Evolutionary conservation across 2,329 filamentous ascomycete species (phyloP), one percentile per base, ranked within the genome.

Genomic region (Aspergillus chevalieri): DNA sequence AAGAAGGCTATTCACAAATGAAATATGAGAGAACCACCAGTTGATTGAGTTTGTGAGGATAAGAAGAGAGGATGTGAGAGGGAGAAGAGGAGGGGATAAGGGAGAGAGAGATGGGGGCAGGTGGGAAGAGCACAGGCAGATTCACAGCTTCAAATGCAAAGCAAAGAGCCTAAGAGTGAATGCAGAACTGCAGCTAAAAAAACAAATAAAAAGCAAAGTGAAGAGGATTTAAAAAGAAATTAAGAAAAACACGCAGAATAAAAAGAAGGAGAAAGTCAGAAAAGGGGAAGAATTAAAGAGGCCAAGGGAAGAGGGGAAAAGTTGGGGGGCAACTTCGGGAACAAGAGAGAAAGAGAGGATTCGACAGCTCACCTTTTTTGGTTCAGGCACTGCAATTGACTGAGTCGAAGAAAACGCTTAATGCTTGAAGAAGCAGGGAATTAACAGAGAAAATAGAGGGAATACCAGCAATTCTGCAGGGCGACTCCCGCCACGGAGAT

Each of bases 301-400:
- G 28, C 38, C 39, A 43, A 43, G 52, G 36, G 24, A 24, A 44
- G 41, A 45, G 43, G 39, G 26, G 26, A 15, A 38, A 30, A 26
- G n/a, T 21, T 47, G 19, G 28, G 17, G 30, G 21, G 15, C 12
- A 22, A 24, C 15, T 22, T 24, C 9, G 33, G n/a, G 21, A 39
- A 22, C 10, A 22, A 46, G 22, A 45, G 19, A 45, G 14, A 26
- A 44, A 33, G 17, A 33, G 43, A 30, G 26, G 10, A 30, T n/a
- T 41, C 15, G 38, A 41, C 38, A 41, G 38, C 38, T 41, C 43
- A 34, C 43, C 43, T 45, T 17, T 17, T 17, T 12, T 30, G 26
- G 26, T 30, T 30, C 26, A 12, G 9, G 26, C 10, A 30, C 26
- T 30, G 9, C 26, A 30, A 30, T 30, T 30, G 26, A 21, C 10